These are phyloP conservation scores for Zymoseptoria passerinii DNA, from an alignment of 2,329 filamentous ascomycete genomes.

Conservation along the genomic window DNA sequence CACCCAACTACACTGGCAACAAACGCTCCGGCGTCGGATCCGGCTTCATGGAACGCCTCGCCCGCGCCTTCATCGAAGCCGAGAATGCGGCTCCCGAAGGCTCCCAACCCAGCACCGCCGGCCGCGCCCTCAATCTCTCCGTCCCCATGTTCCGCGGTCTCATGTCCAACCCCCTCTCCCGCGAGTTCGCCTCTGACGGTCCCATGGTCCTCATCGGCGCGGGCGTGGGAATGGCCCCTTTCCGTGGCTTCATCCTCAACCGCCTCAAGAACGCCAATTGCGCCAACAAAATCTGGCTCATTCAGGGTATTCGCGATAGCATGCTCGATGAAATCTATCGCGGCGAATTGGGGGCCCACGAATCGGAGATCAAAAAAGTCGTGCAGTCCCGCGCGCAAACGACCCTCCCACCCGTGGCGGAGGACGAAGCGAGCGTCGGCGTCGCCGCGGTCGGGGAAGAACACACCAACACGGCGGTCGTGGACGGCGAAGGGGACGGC, in stretches of 20 bases:
- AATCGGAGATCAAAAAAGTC: slow-evolving; percentile 47
- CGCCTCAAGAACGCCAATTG: slow-evolving; percentile 89
- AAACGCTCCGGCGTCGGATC: slow-evolving; percentile 77
- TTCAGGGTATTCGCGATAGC: slow-evolving; percentile 89
- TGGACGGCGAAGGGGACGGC: slow-evolving; percentile 35
- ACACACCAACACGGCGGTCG: slow-evolving; percentile 35
- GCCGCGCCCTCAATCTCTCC: slow-evolving; percentile 51
- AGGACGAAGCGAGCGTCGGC: slow-evolving; percentile 21
- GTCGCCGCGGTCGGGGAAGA: slow-evolving; percentile 51
- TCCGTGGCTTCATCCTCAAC: slow-evolving; percentile 94
- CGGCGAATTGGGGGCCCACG: slow-evolving; percentile 91
- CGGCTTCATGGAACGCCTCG: slow-evolving; percentile 85
- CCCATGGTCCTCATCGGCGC: slow-evolving; percentile 97
- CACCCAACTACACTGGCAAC: slow-evolving; percentile 61
- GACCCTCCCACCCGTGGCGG: slow-evolving; percentile 20
- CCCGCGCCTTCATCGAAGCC: slow-evolving; percentile 54
- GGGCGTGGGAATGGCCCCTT: slow-evolving; percentile 92
- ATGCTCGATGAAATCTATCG: slow-evolving; percentile 93
- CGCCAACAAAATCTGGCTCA: slow-evolving; percentile 95
- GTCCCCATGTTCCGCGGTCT: slow-evolving; percentile 97
- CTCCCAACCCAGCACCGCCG: slow-evolving; percentile 21
- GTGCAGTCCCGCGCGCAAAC: slow-evolving; percentile 37
- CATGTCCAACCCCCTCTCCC: slow-evolving; percentile 92
- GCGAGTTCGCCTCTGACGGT: slow-evolving; percentile 84
- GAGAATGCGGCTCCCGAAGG: slow-evolving; percentile 2